Evolutionary conservation across 116 monocot species (phyloP), one percentile per base, ranked within the genome.

Genomic region (Trichopus zeylanicus): DNA sequence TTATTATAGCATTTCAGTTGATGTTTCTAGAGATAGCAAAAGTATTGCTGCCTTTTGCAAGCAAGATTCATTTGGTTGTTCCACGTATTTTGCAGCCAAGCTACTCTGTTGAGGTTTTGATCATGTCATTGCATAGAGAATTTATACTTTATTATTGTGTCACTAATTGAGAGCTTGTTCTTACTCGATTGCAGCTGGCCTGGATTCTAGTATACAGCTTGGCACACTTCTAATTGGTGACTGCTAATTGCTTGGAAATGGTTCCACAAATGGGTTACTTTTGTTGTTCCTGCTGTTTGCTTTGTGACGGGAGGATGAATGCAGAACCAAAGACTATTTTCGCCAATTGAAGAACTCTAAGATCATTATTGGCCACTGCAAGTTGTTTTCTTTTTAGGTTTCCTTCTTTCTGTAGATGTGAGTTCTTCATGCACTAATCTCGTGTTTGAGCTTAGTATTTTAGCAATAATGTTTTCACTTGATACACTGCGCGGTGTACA

Each of bases 131-230:
- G 20, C 20, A 53, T 42, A 16, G 21, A 53, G 12, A 26, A 53
- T 53, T 53, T 26, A 53, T 11, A 51, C 24, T n/a, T 15, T 37
- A 4, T 2, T 4, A 16, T 11, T 52, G 38, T 58, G 24, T 10
- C 56, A 30, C 47, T 61, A 42, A 9, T 16, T n/a, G n/a, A 16
- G 42, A 42, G n/a, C 42, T 42, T 42, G 7, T 38, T 38, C 6
- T 42, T 42, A n/a, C n/a, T 42, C n/a, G 42, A 42, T 20, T 66
- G 75, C 81, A 90, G 90, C 91, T 91, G 42, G 66, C 77, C 9
- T 91, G 91, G 91, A 86, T 83, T 71, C 61, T 91, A 6, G 75
- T 86, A 39, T 91, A 91, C 86, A 91, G 91, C 64, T 77, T 91
- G 74, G 71, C 48, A 16, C 86, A 86, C 51, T 91, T 91, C 63